These are phyloP conservation scores for Septoria linicola DNA, from an alignment of 2,329 filamentous ascomycete species.

Conservation along the genomic window DNA sequence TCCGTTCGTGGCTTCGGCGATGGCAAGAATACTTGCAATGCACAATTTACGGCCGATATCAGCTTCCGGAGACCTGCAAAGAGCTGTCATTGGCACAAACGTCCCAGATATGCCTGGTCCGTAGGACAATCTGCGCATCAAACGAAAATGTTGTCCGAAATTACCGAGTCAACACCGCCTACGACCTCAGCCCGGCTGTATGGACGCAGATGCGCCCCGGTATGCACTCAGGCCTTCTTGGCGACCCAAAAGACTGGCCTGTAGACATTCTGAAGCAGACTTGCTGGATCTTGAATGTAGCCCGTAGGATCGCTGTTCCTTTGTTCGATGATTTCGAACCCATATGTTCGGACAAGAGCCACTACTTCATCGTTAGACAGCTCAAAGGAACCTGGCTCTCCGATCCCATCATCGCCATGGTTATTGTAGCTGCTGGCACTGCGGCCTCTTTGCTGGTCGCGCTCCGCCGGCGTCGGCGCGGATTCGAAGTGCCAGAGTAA, in stretches of 20 bases:
- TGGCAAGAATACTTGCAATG: no score
- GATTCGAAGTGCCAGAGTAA: constrained; percentile 95
- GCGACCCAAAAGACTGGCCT: constrained; percentile 81
- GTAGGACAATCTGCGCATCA: neutral
- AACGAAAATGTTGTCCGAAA: neutral
- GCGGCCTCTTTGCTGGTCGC: constrained; percentile 41
- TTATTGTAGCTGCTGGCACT: constrained; percentile 2
- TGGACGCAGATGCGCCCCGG: neutral
- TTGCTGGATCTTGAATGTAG: constrained; percentile 81
- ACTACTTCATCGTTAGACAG: constrained; percentile 86
- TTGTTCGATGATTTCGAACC: constrained; percentile 63
- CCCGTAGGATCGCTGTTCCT: constrained; percentile 62
- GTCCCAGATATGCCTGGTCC: neutral
- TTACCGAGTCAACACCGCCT: neutral
- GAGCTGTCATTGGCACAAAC: constrained; percentile 4
- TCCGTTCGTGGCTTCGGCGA: no score
- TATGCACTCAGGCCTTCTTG: constrained; percentile 58
- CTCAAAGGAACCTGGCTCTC: constrained; percentile 86
- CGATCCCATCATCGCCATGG: constrained; percentile 53
- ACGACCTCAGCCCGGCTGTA: no score
- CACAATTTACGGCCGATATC: constrained; percentile 1
- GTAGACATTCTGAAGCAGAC: constrained; percentile 85
- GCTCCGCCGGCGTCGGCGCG: constrained; percentile 54
- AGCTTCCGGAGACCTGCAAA: neutral
- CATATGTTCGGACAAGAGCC: constrained; percentile 68